These are phyloP conservation scores for Moniliophthora roreri DNA, from an alignment of 1,284 basidiomycete genomes.

Conservation along the genomic window DNA sequence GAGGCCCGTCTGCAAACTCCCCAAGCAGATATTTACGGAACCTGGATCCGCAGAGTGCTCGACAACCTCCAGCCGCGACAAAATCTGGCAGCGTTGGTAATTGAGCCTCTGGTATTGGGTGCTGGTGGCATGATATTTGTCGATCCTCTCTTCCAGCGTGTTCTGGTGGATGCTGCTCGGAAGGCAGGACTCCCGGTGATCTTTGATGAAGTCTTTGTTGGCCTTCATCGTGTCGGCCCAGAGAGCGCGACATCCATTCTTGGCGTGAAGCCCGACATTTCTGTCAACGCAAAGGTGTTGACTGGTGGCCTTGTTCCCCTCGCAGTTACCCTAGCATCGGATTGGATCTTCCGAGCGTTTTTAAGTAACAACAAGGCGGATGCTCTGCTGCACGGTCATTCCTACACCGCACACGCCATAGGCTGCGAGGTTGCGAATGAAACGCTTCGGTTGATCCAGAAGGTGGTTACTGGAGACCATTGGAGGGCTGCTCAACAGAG, in stretches of 20 bases:
- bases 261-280: constrained; percentile 80
- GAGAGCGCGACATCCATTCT: constrained; percentile 66
- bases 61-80: constrained; percentile 44
- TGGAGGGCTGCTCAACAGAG: constrained; percentile 55
- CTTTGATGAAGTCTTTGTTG: constrained; percentile 96
- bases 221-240: constrained; percentile 85
- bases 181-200: constrained; percentile 80
- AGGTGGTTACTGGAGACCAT: constrained; percentile 40
- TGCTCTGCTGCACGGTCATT: constrained; percentile 93
- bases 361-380: constrained; percentile 75
- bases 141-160: constrained; percentile 93
- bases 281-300: constrained; percentile 91
- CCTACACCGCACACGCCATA: constrained; percentile 90
- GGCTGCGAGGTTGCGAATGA: constrained; percentile 91
- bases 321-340: constrained; percentile 80
- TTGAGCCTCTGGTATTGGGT: constrained; percentile 94
- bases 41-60: constrained; percentile 58
- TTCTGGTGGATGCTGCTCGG: constrained; percentile 84
- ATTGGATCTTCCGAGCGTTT: constrained; percentile 83
- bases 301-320: constrained; percentile 93
- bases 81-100: constrained; percentile 71
- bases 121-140: constrained; percentile 98
- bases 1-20: constrained; percentile 55
- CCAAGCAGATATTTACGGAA: constrained; percentile 67
- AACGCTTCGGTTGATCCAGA: constrained; percentile 69